Percentiles rank a stretch among this genome's conserved stretches.
phyloP scores from a whole-genome alignment of 2,329 filamentous ascomycete species.

The Basipetospora chlamydospora region DNA sequence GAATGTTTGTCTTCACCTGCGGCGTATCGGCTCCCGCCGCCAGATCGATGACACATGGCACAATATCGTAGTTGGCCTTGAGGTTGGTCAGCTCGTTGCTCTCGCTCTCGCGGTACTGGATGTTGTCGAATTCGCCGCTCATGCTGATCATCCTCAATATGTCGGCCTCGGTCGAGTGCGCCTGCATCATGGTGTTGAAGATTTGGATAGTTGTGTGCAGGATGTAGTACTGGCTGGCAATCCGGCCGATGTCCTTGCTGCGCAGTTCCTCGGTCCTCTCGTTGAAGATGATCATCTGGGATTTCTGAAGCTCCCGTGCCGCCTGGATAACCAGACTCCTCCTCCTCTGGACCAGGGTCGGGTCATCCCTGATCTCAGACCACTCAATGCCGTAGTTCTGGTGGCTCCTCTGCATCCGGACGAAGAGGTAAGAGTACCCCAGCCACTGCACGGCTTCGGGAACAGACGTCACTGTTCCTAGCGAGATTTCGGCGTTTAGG shows the following conservation, averaged over 20 bases:
- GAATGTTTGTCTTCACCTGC: conserved; percentile 88
- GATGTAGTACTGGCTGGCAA: conserved; percentile 95
- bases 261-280: conserved; percentile 84
- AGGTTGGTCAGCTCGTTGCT: conserved; percentile 71
- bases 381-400: conserved; percentile 91
- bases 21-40: conserved; percentile 49
- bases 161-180: conserved; percentile 76
- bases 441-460: conserved; percentile 93
- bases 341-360: conserved; percentile 70
- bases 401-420: conserved; percentile 87
- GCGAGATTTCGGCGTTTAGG: conserved; percentile 81
- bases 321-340: conserved; percentile 80
- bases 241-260: conserved; percentile 88
- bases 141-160: conserved; percentile 92
- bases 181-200: conserved; percentile 90
- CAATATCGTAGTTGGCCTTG: conserved; percentile 12
- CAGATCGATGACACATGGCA: conserved; percentile 60
- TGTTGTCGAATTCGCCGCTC: conserved; percentile 96
- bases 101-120: conserved; percentile 83
- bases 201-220: conserved; percentile 86
- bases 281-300: conserved; percentile 99
- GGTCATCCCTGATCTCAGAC: conserved; percentile 79
- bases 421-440: conserved; percentile 93
- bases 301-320: conserved; percentile 72
- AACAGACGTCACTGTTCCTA: conserved; percentile 91